Percentiles rank a stretch among this genome's conserved stretches.
These are phyloP conservation scores for Boletus rufocinnamomeus DNA, from an alignment of 768 basidiomycete species.

Conservation along the genomic window DNA sequence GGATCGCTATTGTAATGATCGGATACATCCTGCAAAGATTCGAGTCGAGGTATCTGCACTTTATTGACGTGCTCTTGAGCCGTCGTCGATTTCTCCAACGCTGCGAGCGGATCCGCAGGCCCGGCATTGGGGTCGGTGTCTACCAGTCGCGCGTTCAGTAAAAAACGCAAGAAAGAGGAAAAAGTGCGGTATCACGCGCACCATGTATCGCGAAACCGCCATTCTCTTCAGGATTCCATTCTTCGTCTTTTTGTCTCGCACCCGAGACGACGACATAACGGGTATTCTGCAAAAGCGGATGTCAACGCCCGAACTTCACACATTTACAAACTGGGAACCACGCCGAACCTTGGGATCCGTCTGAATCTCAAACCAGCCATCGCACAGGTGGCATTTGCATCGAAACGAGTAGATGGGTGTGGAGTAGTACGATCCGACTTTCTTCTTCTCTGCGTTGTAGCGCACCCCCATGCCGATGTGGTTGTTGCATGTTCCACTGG, in stretches of 20 bases:
- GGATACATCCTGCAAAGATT: slow-evolving; percentile 74
- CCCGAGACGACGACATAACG: slow-evolving; percentile 91
- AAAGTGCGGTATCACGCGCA: slow-evolving; percentile 31
- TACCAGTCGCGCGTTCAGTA: slow-evolving; percentile 27
- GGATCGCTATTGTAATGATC: slow-evolving; percentile 85
- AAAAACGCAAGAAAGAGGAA: not conserved
- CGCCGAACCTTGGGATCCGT: slow-evolving; percentile 88
- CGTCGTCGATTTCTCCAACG: slow-evolving; percentile 85
- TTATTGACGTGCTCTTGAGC: slow-evolving; percentile 71
- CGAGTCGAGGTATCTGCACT: slow-evolving; percentile 78
- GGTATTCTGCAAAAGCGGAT: slow-evolving; percentile 66
- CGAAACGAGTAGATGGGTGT: slow-evolving; percentile 94
- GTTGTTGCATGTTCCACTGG: slow-evolving; percentile 88
- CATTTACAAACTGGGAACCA: not conserved
- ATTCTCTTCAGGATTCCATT: slow-evolving; percentile 96
- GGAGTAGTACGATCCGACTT: slow-evolving; percentile 91
- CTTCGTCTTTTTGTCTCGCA: slow-evolving; percentile 92
- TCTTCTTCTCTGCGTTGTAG: slow-evolving; percentile 99
- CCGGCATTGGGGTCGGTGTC: slow-evolving; percentile 68
- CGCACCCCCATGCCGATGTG: slow-evolving; percentile 99
- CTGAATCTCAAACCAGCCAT: slow-evolving; percentile 96
- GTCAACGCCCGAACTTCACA: not conserved
- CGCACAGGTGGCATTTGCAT: slow-evolving; percentile 97
- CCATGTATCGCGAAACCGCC: slow-evolving; percentile 91
- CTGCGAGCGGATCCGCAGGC: slow-evolving; percentile 81